Percentiles rank a stretch among this genome's conserved stretches.
phyloP scores from a whole-genome alignment of 805 yeast genomes.

The Nakazawaea anatomiae region DNA sequence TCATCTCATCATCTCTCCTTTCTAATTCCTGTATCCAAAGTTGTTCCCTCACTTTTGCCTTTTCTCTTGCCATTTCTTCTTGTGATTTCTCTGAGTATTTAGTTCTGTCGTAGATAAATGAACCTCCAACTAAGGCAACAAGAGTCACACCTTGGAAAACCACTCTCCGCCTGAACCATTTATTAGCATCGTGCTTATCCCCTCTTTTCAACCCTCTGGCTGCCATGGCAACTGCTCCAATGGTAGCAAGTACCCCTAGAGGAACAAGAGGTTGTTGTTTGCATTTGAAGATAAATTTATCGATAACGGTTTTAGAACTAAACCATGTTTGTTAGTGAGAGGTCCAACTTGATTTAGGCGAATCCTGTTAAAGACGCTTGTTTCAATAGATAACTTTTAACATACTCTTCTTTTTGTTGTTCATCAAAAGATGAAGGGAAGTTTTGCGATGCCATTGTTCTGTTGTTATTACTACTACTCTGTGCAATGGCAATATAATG shows the following conservation, averaged over 20 bases:
- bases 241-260: conserved; percentile 69
- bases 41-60: conserved; percentile 79
- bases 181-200: conserved; percentile 69
- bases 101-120: conserved; percentile 56
- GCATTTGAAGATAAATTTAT: conserved; percentile 33
- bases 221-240: conserved; percentile 76
- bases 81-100: conserved; percentile 39
- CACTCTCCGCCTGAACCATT: conserved; percentile 86
- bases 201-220: conserved; percentile 72
- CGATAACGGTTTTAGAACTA: conserved; percentile 4
- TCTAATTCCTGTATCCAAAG: conserved; percentile 90
- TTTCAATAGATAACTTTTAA: conserved; percentile 8
- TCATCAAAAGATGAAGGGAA: conserved; percentile 48
- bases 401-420: conserved; percentile 39
- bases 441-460: conserved; percentile 28
- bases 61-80: conserved; percentile 64
- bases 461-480: not conserved
- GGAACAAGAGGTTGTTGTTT: conserved; percentile 91
- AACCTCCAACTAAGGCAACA: conserved; percentile 78
- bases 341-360: too few relatives aligned
- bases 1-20: conserved; percentile 71
- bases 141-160: conserved; percentile 81
- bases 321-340: too few relatives aligned
- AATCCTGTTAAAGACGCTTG: too few relatives aligned
- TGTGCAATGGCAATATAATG: too few relatives aligned